These are phyloP conservation scores for Trichophaea hybrida DNA, from an alignment of 2,329 filamentous ascomycete genomes.

Conservation along the genomic window DNA sequence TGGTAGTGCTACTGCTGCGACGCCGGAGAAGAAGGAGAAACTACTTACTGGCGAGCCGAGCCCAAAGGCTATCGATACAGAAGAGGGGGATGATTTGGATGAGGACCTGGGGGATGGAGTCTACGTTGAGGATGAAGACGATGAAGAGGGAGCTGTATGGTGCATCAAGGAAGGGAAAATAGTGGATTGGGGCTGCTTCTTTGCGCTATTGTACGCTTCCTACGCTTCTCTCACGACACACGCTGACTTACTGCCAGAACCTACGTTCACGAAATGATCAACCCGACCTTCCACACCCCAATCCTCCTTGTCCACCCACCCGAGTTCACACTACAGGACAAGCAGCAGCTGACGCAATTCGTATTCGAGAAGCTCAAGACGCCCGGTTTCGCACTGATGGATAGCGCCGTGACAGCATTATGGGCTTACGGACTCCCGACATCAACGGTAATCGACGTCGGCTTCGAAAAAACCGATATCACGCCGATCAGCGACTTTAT, in stretches of 20 bases:
- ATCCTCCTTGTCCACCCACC: constrained; percentile 83
- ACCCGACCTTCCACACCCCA: constrained; percentile 84
- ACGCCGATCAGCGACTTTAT: constrained; percentile 76
- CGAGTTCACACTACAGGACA: constrained; percentile 76
- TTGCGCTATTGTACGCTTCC: constrained; percentile 53
- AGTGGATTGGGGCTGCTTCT: constrained; percentile 80
- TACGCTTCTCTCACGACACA: neutral
- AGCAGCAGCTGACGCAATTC: constrained; percentile 79
- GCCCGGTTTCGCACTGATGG: constrained; percentile 78
- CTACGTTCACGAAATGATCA: constrained; percentile 78
- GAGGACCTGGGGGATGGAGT: constrained; percentile 24
- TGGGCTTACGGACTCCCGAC: constrained; percentile 69
- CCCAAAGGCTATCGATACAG: constrained; percentile 13
- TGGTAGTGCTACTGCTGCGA: constrained; percentile 17
- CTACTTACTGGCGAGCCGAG: constrained; percentile 24
- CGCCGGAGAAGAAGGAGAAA: constrained; percentile 23
- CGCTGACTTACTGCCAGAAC: constrained; percentile 10
- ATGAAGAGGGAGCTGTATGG: constrained; percentile 78
- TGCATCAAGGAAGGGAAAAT: constrained; percentile 71
- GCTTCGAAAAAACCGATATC: constrained; percentile 81
- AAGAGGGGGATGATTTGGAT: constrained; percentile 23
- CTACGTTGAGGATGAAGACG: constrained; percentile 82
- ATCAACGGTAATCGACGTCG: constrained; percentile 81
- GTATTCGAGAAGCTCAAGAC: constrained; percentile 96
- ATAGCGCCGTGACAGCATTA: constrained; percentile 68